Conservation (phyloP, 306 rosid genomes). For the Mucuna pruriens region DNA sequence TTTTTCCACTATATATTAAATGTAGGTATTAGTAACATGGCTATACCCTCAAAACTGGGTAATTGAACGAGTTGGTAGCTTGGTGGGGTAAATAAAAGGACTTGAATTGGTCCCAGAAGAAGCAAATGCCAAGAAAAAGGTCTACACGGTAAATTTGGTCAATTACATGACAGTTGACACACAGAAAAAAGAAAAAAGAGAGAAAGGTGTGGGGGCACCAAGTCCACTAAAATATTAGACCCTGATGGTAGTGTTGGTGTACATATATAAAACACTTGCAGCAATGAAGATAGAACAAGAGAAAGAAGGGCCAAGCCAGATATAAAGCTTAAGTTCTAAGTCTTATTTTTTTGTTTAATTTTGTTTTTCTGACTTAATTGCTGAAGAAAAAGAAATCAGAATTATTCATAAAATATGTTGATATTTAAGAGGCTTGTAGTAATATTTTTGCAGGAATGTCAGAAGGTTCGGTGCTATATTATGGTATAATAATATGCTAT, state of each 20-base stretch:
- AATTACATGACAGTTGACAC: conserved; percentile 39
- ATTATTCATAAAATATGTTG: conserved; percentile 29
- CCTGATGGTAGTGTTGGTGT: conserved; percentile 31
- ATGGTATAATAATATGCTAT: conserved; percentile 6
- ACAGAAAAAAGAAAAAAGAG: neutral
- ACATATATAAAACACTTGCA: conserved; percentile 40
- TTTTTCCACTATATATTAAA: no score
- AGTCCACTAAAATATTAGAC: conserved; percentile 26
- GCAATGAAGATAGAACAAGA: conserved; percentile 43
- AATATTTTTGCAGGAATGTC: conserved; percentile 57
- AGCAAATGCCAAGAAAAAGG: conserved; percentile 34
- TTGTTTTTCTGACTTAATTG: conserved; percentile 6
- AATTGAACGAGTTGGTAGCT: neutral
- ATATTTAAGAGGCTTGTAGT: conserved; percentile 18
- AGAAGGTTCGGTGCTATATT: conserved; percentile 43
- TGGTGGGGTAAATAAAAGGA: conserved; percentile 17
- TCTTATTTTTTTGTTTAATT: neutral
- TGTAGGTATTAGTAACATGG: no score
- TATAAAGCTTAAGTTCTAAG: conserved; percentile 48
- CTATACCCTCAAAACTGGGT: neutral
- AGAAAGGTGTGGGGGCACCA: neutral
- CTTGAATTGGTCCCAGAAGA: conserved; percentile 27
- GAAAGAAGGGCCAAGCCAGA: conserved; percentile 41
- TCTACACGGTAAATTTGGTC: conserved; percentile 41
- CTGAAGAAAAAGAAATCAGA: neutral